phyloP scores from a whole-genome alignment of 1,284 basidiomycete genomes.

The Pisolithus thermaeus region DNA sequence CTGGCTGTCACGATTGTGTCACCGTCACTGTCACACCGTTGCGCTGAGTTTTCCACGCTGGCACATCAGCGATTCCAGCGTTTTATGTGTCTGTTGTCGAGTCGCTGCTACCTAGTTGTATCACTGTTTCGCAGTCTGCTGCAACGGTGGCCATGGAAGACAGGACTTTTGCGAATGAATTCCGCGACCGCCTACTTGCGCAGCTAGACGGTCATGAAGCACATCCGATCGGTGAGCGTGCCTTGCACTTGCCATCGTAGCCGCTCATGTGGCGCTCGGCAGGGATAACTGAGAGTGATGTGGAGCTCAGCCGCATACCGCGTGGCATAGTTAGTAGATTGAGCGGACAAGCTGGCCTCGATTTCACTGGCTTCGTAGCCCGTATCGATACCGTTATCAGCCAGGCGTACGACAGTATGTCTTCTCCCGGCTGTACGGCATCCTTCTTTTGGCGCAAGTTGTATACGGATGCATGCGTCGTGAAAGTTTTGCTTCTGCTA shows the following conservation, averaged over 20 bases:
- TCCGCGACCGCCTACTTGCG: not conserved
- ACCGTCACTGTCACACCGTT: slow-evolving; percentile 8
- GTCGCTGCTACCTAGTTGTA: no score
- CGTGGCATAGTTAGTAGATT: slow-evolving; percentile 9
- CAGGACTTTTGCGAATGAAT: not conserved
- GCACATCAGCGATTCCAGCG: no score
- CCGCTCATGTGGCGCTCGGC: not conserved
- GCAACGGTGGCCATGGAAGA: not conserved
- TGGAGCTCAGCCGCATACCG: slow-evolving; percentile 7
- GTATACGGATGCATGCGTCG: slow-evolving; percentile 61
- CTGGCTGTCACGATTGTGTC: slow-evolving; percentile 19
- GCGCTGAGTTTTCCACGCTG: no score
- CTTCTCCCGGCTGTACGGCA: slow-evolving; percentile 17
- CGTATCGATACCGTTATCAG: slow-evolving; percentile 27
- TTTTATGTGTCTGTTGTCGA: no score
- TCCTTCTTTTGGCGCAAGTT: slow-evolving; percentile 46
- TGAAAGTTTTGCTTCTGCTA: slow-evolving; percentile 39
- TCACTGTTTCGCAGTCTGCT: no score
- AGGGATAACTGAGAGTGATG: slow-evolving; percentile 1
- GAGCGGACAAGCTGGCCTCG: not conserved
- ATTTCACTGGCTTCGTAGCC: not conserved
- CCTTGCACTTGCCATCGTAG: not conserved
- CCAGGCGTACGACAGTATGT: slow-evolving; percentile 33
- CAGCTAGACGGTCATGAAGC: not conserved
- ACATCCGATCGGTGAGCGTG: not conserved